A percentile compares a stretch with the other conserved stretches of the same genome.
These are phyloP conservation scores for Clonostachys rosea DNA, from an alignment of 2,329 filamentous ascomycete genomes.

Conservation along the genomic window DNA sequence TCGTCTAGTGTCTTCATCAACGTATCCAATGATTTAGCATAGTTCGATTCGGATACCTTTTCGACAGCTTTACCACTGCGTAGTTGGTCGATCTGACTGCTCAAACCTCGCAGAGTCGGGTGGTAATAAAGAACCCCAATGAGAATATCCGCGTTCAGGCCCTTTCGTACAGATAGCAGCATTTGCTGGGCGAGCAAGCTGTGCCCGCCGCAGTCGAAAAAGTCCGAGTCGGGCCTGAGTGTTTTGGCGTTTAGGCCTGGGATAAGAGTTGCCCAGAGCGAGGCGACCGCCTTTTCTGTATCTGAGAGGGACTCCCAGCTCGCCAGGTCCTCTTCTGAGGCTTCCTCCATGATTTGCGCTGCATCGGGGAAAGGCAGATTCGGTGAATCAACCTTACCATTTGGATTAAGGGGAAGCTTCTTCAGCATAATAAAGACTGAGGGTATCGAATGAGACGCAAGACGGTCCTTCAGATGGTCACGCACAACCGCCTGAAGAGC, in stretches of 20 bases:
- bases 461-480: constrained; percentile 64
- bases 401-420: constrained; percentile 66
- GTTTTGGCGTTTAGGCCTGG: constrained; percentile 62
- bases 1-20: constrained; percentile 43
- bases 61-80: constrained; percentile 15
- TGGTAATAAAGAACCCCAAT: constrained; percentile 22
- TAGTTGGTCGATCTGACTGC: constrained; percentile 19
- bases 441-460: constrained; percentile 26
- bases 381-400: constrained; percentile 77
- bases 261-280: constrained; percentile 71
- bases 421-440: constrained; percentile 23
- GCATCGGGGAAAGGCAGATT: constrained; percentile 77
- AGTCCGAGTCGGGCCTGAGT: constrained; percentile 27
- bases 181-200: constrained; percentile 64
- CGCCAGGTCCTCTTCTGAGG: constrained; percentile 14
- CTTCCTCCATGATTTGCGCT: constrained; percentile 48
- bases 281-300: constrained; percentile 32
- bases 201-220: constrained; percentile 33
- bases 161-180: constrained; percentile 51
- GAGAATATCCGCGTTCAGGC: constrained; percentile 16
- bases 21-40: constrained; percentile 46
- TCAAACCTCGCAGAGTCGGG: constrained; percentile 18
- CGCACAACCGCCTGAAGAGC: constrained; percentile 45
- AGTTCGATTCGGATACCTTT: constrained; percentile 43
- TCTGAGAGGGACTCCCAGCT: constrained; percentile 44